Base-by-base conservation (phyloP, 1,284 basidiomycete genomes). In the Rhodotorula sp. region DNA sequence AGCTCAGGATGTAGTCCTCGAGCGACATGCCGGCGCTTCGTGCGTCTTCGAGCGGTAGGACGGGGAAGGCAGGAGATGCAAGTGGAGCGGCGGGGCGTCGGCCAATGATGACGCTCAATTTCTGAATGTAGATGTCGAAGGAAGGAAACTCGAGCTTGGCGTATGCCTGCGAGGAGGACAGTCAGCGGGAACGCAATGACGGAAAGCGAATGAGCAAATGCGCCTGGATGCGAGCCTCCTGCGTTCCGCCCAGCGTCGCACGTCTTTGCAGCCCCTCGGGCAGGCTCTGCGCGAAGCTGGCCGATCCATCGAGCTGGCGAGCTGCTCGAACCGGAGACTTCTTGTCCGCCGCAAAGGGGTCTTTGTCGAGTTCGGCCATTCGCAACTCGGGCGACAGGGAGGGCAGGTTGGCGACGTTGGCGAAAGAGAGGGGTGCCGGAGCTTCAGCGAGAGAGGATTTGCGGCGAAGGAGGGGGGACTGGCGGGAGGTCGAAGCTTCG, bases 141-240 rank as follows among this genome's bases (percentile, higher is more conserved):
- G 88, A 89, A 53, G 91, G 91, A 80, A 96, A 96, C 81, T 93
- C 91, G 70, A 96, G 90, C 81, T 91, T 92, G 82, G 93, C 95
- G 80, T 95, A 96, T 67, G 93, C 93, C 81, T 89, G 57, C 48
- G 44, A 10, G 19, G 5, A 8, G 9, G 10, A 3, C 21, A n/a
- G 44, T 25, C 7, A 14, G 57, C 4, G 14, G 34, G n/a, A 17
- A 10, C 41, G 57, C 44, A 17, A 5, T 13, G 12, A 4, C 12
- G 17, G 14, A 41, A 23, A 13, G 34, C 34, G 14, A 27, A 19
- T 44, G 50, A 14, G 2, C 12, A 8, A 7, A 63, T 49, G 56
- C 5, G 57, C 69, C 66, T 71, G 73, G n/a, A 74, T 74, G 4
- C 66, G 62, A 0, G 63, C 53, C 13, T 69, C 65, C 13, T 50